These are phyloP conservation scores for Trametes versicolor DNA, from an alignment of 1,284 basidiomycete species.

Conservation along the genomic window DNA sequence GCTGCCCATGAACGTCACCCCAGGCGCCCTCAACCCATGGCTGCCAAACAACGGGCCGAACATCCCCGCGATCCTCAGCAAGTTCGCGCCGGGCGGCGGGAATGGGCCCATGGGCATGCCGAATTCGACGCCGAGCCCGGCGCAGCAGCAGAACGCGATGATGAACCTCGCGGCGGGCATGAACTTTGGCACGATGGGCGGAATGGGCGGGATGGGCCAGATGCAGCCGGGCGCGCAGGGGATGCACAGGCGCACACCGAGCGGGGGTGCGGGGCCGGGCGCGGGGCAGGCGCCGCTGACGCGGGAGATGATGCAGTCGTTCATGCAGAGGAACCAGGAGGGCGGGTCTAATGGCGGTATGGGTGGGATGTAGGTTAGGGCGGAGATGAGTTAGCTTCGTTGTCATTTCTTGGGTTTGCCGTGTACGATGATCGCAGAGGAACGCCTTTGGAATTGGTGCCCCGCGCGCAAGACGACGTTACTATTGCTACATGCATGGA, in stretches of 20 bases:
- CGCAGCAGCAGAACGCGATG: conserved; percentile 12
- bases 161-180: conserved; percentile 16
- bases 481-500: too few relatives aligned
- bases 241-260: conserved; percentile 39
- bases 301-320: conserved; percentile 68
- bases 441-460: too few relatives aligned
- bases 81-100: conserved; percentile 19
- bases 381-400: neutral
- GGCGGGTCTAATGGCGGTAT: conserved; percentile 27
- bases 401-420: neutral
- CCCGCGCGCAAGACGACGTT: too few relatives aligned
- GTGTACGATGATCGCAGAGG: neutral
- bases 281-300: conserved; percentile 41
- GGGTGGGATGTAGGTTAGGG: conserved; percentile 24
- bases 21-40: conserved; percentile 29
- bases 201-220: conserved; percentile 21
- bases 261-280: conserved; percentile 35
- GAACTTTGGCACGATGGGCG: conserved; percentile 18
- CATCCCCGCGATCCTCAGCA: conserved; percentile 22
- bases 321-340: conserved; percentile 60
- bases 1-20: conserved; percentile 8
- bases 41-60: conserved; percentile 24
- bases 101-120: conserved; percentile 4
- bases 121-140: conserved; percentile 17
- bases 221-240: conserved; percentile 27